These are phyloP conservation scores for Hanseniaspora sp. DNA, from an alignment of 1,139 yeast species.

Conservation along the genomic window DNA sequence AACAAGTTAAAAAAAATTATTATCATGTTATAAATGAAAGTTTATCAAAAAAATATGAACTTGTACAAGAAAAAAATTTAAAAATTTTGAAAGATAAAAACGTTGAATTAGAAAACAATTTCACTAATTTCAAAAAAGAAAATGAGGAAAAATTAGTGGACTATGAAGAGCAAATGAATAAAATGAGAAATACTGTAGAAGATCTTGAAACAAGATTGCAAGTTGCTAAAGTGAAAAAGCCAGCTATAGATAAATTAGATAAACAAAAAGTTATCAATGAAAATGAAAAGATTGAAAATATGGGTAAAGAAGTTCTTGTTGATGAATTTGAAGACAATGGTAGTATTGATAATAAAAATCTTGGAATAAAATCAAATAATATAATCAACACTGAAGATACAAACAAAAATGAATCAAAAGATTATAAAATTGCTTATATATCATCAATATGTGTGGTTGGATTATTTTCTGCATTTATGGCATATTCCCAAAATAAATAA, in stretches of 20 bases:
- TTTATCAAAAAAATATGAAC: slow-evolving; percentile 8
- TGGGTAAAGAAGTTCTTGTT: background rate
- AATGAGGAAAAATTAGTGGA: slow-evolving; percentile 17
- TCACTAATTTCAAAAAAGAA: slow-evolving; percentile 16
- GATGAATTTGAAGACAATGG: background rate
- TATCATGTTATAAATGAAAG: slow-evolving; percentile 1
- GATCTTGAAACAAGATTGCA: slow-evolving; percentile 27
- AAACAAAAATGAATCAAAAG: background rate
- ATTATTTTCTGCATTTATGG: slow-evolving; percentile 13
- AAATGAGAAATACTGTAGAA: slow-evolving; percentile 25
- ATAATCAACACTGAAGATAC: background rate
- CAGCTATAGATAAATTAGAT: background rate
- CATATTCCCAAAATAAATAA: slow-evolving; percentile 16
- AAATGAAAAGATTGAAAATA: background rate
- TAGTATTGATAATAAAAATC: background rate
- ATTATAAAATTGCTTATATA: slow-evolving; percentile 6
- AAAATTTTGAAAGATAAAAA: slow-evolving; percentile 13
- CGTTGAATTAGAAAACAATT: background rate
- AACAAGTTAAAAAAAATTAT: slow-evolving; percentile 1
- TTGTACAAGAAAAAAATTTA: slow-evolving; percentile 6
- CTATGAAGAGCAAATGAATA: slow-evolving; percentile 17
- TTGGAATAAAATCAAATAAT: background rate
- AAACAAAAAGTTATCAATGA: background rate
- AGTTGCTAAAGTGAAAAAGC: slow-evolving; percentile 25
- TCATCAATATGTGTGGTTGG: slow-evolving; percentile 12